A percentile compares a stretch with the other conserved stretches of the same genome.
phyloP scores from a whole-genome alignment of 371 early-diverging fungal genomes.

The Mucor circinelloides region DNA sequence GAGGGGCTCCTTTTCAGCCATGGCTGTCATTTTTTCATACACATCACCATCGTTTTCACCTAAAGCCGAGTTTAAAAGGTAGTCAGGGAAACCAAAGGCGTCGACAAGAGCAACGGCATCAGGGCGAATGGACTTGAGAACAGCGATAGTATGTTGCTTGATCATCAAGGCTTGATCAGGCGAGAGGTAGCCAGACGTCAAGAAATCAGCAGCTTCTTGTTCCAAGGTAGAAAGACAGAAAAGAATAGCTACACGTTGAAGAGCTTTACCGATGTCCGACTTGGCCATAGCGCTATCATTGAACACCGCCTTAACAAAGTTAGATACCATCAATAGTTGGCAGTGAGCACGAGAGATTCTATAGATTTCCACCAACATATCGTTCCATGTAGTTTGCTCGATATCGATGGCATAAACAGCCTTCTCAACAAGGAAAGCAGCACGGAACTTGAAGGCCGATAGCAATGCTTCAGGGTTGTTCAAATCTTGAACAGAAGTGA shows the following conservation, averaged over 20 bases:
- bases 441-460: slow-evolving; percentile 42
- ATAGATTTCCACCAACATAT: slow-evolving; percentile 56
- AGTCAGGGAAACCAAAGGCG: slow-evolving; percentile 73
- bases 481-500: slow-evolving; percentile 28
- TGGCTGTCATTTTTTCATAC: slow-evolving; percentile 69
- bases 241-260: slow-evolving; percentile 32
- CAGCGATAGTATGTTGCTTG: slow-evolving; percentile 43
- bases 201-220: slow-evolving; percentile 64
- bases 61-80: slow-evolving; percentile 69
- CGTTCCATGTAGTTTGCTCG: slow-evolving; percentile 44
- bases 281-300: slow-evolving; percentile 10
- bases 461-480: slow-evolving; percentile 38
- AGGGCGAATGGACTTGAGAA: slow-evolving; percentile 63
- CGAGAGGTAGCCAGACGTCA: slow-evolving; percentile 57
- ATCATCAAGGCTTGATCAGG: slow-evolving; percentile 52
- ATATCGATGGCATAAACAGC: slow-evolving; percentile 40
- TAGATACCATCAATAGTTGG: slow-evolving; percentile 61
- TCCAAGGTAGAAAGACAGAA: slow-evolving; percentile 62
- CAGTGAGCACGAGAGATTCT: slow-evolving; percentile 71
- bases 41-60: slow-evolving; percentile 72
- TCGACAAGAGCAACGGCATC: slow-evolving; percentile 76
- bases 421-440: slow-evolving; percentile 42
- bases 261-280: slow-evolving; percentile 6
- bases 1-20: slow-evolving; percentile 72
- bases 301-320: slow-evolving; percentile 58